A percentile compares a stretch with the other conserved stretches of the same genome.
Conservation (phyloP, 164 flowering plant genomes). For the Saururus chinensis region DNA sequence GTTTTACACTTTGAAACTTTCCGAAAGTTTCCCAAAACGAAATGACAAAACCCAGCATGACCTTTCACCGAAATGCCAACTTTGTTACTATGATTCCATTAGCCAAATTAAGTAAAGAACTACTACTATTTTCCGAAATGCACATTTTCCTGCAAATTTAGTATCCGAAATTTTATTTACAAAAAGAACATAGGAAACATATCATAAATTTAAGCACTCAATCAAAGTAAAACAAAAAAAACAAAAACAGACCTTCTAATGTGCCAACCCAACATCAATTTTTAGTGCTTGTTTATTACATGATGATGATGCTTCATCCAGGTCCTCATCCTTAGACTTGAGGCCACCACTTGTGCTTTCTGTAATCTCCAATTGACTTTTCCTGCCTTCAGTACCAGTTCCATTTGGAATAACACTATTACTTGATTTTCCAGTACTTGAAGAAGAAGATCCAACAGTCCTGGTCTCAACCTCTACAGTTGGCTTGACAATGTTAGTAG, state of each 20-base stretch:
- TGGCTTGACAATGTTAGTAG: conserved; percentile 19
- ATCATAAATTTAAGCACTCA: neutral
- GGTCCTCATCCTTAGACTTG: conserved; percentile 10
- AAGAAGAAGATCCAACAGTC: conserved; percentile 8
- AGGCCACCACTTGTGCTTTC: conserved; percentile 11
- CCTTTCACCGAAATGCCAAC: too few species aligned
- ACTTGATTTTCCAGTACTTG: conserved; percentile 14
- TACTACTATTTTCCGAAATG: neutral
- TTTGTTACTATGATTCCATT: too few species aligned
- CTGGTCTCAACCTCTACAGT: conserved; percentile 12
- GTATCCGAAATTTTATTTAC: neutral
- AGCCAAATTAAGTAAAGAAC: too few species aligned
- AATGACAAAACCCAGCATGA: too few species aligned
- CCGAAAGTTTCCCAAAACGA: too few species aligned
- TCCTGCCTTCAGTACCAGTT: conserved; percentile 11
- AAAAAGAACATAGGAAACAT: too few species aligned
- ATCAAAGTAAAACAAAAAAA: too few species aligned
- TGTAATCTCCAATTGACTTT: conserved; percentile 17
- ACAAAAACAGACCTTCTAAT: conserved; percentile 1
- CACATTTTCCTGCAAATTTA: neutral
- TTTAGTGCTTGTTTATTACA: conserved; percentile 16
- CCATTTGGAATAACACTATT: conserved; percentile 13
- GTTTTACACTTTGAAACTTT: too few species aligned
- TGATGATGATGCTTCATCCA: conserved; percentile 16
- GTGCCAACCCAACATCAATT: conserved; percentile 7